Evolutionary conservation across 2,329 filamentous ascomycete species (phyloP).

Genomic region (Stachybotrys chlorohalonatus): DNA sequence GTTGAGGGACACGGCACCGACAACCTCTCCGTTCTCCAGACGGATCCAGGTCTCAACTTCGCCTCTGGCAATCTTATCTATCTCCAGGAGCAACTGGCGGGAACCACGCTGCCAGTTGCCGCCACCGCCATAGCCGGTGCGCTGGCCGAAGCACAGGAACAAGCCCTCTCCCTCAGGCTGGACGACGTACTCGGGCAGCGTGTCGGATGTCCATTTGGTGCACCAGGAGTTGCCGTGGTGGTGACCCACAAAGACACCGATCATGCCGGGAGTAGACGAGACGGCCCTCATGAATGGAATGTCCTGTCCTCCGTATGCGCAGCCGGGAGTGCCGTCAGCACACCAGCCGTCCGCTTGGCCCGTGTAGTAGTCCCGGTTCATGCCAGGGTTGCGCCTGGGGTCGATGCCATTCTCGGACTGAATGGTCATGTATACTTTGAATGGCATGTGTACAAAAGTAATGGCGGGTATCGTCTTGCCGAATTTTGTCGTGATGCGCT

Average conservation of each 20-base stretch:
- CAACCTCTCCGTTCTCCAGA: constrained; percentile 40
- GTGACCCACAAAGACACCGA: constrained; percentile 48
- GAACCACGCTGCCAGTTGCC: constrained; percentile 48
- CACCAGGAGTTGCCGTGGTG: constrained; percentile 50
- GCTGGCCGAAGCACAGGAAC: constrained; percentile 45
- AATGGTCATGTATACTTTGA: constrained; percentile 29
- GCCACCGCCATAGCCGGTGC: constrained; percentile 57
- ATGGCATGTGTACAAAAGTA: constrained; percentile 40
- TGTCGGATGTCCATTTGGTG: constrained; percentile 22
- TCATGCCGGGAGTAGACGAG: constrained; percentile 35
- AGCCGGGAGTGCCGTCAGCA: constrained; percentile 11
- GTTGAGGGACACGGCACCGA: constrained; percentile 42
- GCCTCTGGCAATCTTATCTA: constrained; percentile 30
- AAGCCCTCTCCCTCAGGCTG: constrained; percentile 14
- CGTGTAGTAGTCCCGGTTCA: constrained; percentile 21
- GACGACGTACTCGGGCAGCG: constrained; percentile 7
- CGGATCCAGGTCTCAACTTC: constrained; percentile 47
- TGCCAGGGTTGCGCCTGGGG: constrained; percentile 18
- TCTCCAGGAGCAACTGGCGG: constrained; percentile 16
- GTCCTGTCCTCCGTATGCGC: constrained; percentile 33
- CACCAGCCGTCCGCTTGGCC: constrained; percentile 24
- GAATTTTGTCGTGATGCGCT: constrained; percentile 17
- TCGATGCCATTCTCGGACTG: constrained; percentile 21
- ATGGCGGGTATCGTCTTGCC: constrained; percentile 31
- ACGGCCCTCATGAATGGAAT: constrained; percentile 48